These are phyloP conservation scores for Brettanomyces nanus DNA, from an alignment of 805 yeast species.

Conservation along the genomic window DNA sequence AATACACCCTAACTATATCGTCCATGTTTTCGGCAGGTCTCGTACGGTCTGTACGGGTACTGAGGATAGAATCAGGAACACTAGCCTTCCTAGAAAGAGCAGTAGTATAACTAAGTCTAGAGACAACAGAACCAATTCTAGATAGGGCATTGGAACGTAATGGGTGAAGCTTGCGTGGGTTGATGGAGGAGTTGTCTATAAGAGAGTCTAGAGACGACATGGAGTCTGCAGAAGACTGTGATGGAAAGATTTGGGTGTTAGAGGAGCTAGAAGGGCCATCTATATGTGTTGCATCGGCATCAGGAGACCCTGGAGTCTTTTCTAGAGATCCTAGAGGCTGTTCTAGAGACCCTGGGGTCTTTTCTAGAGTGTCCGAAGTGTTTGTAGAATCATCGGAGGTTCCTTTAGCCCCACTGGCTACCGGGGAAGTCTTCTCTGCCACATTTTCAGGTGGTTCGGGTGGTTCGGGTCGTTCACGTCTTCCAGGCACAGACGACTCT, in stretches of 20 bases:
- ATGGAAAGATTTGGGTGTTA: no score
- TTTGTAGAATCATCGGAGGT: neutral
- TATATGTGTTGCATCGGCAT: no score
- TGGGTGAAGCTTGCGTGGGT: neutral
- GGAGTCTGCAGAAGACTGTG: no score
- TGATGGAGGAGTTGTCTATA: neutral
- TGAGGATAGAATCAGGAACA: conserved; percentile 15
- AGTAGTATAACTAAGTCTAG: neutral
- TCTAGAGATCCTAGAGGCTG: no score
- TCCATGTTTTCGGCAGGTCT: conserved; percentile 29
- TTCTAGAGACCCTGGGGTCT: no score
- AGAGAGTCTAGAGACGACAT: conserved; percentile 1
- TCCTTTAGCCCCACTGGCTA: neutral
- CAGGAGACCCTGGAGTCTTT: no score
- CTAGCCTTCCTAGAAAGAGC: conserved; percentile 7
- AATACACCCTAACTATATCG: conserved; percentile 44
- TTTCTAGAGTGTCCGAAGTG: neutral
- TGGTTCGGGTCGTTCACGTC: no score
- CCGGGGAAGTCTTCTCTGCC: neutral
- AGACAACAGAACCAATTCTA: neutral
- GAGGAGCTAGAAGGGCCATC: no score
- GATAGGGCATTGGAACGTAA: conserved; percentile 2
- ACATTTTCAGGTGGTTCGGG: neutral
- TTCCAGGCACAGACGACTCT: no score
- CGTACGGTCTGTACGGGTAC: conserved; percentile 17